These are phyloP conservation scores for Acacia acuminata DNA, from an alignment of 306 rosid species.

Conservation along the genomic window DNA sequence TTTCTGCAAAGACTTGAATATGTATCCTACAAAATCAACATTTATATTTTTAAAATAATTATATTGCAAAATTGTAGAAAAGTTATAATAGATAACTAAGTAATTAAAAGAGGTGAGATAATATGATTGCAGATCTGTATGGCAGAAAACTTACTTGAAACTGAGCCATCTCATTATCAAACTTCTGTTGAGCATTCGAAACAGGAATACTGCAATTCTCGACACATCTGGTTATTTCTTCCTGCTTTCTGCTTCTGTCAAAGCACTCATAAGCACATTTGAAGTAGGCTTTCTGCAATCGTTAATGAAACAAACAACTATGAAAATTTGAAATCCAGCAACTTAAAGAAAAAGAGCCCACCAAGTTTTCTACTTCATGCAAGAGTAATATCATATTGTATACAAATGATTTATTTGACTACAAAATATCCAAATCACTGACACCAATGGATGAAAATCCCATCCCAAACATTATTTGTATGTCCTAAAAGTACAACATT, in stretches of 20 bases:
- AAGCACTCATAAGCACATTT: conserved; percentile 92
- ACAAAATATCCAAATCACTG: neutral
- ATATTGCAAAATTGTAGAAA: neutral
- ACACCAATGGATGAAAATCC: neutral
- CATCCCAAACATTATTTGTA: neutral
- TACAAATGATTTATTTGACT: neutral
- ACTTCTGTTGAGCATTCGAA: conserved; percentile 71
- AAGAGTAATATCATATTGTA: neutral
- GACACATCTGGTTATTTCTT: conserved; percentile 73
- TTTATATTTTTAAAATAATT: neutral
- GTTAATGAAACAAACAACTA: conserved; percentile 30
- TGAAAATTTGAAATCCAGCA: neutral
- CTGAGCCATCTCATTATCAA: conserved; percentile 84
- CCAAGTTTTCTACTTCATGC: conserved; percentile 4
- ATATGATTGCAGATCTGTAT: conserved; percentile 2
- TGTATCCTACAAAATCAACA: neutral
- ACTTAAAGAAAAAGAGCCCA: neutral
- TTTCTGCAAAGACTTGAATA: neutral
- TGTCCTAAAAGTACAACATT: conserved; percentile 2
- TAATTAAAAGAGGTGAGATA: neutral
- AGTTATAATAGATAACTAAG: conserved; percentile 4
- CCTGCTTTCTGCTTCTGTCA: conserved; percentile 77
- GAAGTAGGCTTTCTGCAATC: conserved; percentile 84
- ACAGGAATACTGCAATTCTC: conserved; percentile 83
- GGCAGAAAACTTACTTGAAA: conserved; percentile 65